These are phyloP conservation scores for Brassica rapa DNA, from an alignment of 345 rosid genomes.

Conservation along the genomic window DNA sequence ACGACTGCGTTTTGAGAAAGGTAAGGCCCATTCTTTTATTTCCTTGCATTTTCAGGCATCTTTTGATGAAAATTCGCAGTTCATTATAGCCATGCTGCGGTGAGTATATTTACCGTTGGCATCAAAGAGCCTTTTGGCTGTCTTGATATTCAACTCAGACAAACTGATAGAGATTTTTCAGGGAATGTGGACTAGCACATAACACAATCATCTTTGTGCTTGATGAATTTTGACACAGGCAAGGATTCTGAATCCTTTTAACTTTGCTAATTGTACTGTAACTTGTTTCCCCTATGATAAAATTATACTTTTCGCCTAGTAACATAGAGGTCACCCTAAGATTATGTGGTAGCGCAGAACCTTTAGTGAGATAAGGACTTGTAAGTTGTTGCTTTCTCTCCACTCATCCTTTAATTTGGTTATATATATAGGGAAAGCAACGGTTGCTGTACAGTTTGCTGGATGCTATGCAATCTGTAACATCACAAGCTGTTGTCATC, in stretches of 20 bases:
- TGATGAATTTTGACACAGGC: slow-evolving; percentile 95
- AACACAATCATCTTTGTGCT: slow-evolving; percentile 83
- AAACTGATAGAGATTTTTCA: slow-evolving; percentile 39
- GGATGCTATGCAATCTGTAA: slow-evolving; percentile 93
- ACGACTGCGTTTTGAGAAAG: background rate
- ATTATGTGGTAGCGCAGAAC: slow-evolving; percentile 1
- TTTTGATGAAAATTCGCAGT: slow-evolving; percentile 86
- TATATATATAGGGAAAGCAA: slow-evolving; percentile 78
- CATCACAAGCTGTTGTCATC: slow-evolving; percentile 87
- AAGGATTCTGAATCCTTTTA: slow-evolving; percentile 13
- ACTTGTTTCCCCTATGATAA: background rate
- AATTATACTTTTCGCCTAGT: background rate
- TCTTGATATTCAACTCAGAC: slow-evolving; percentile 8
- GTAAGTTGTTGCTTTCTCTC: slow-evolving; percentile 3
- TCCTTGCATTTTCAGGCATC: slow-evolving; percentile 64
- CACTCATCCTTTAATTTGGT: slow-evolving; percentile 19
- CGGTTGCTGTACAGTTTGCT: slow-evolving; percentile 78
- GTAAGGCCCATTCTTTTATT: background rate
- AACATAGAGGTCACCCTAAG: slow-evolving; percentile 7
- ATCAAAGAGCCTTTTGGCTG: background rate
- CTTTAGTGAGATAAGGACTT: slow-evolving; percentile 1
- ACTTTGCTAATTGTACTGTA: background rate
- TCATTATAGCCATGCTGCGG: slow-evolving; percentile 82
- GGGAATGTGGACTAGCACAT: slow-evolving; percentile 96
- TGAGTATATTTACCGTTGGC: slow-evolving; percentile 36